These are phyloP conservation scores for Heliamphora exappendiculata DNA, from an alignment of 148 eudicot species.

Conservation along the genomic window DNA sequence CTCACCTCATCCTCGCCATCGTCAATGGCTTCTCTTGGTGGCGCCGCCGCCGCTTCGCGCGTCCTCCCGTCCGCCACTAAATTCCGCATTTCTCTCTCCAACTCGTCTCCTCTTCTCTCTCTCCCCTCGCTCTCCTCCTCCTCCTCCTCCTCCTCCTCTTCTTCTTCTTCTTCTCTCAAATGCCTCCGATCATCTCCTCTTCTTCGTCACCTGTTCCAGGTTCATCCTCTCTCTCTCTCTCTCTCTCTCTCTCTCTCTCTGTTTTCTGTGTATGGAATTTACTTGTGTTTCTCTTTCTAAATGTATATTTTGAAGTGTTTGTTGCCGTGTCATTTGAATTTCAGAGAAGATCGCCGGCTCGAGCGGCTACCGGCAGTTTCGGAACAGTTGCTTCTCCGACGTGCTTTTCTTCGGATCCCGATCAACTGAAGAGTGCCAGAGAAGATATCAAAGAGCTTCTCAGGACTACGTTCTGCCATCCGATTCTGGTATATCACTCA, in stretches of 20 bases:
- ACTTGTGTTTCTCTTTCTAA: neutral
- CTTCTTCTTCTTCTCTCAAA: neutral
- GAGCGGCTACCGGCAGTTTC: neutral
- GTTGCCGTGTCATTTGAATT: neutral
- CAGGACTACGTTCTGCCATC: conserved; percentile 10
- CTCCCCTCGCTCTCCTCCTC: neutral
- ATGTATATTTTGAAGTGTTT: neutral
- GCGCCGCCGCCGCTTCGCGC: conserved; percentile 4
- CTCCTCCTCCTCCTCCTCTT: conserved; percentile 2
- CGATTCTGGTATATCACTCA: conserved; percentile 7
- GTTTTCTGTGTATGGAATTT: neutral
- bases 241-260: neutral
- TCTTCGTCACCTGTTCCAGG: conserved; percentile 9
- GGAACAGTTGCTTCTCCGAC: conserved; percentile 10
- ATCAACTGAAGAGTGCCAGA: conserved; percentile 15
- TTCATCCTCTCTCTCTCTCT: neutral
- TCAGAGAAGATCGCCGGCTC: conserved; percentile 1
- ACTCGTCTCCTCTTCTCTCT: neutral
- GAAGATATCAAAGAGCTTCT: conserved; percentile 15
- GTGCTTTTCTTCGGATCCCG: conserved; percentile 10
- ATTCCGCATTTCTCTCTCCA: conserved; percentile 5
- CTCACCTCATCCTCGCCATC: neutral
- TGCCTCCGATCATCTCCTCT: conserved; percentile 12
- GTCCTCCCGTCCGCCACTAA: conserved; percentile 6
- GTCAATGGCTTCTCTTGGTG: conserved; percentile 5